Evolutionary conservation across 2,329 filamentous ascomycete species (phyloP), one percentile per base, ranked within the genome.

Genomic region (Chaetomium globosum): DNA sequence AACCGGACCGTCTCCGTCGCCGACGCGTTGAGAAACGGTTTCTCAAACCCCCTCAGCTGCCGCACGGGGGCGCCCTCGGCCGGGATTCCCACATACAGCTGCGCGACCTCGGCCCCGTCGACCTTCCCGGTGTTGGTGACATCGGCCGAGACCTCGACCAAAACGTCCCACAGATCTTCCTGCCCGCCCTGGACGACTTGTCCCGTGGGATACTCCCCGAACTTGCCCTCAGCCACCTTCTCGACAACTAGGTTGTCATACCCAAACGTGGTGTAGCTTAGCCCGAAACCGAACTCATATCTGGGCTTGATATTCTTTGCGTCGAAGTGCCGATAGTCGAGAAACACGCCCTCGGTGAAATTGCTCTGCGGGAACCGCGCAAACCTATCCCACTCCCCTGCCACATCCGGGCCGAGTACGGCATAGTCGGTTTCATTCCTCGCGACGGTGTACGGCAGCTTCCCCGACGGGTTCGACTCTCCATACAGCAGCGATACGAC

Each of bases 21-120:
- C 0, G 80, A 80, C 0, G 80, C 77, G 16, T 79, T 76, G 53
- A 90, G 68, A 19, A 77, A 77, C 0, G 82, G 77, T 78, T 90
- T 90, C 60, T 85, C 84, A 65, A 90, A 90, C 7, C 88, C 87
- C 8, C 88, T 80, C n/a, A 91, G 78, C 73, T 90, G 87, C 49
- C 81, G 78, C 0, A 80, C 75, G 0, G 88, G 88, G 7, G 72
- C 75, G 3, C 72, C 75, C 2, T 66, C 67, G 0, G 67, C 73
- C 2, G 82, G 81, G 23, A 82, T 79, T 2, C 77, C 77, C 16
- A 84, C 70, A 61, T 84, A 85, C 4, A 85, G 73, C 74, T 75
- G 82, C 21, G 78, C 77, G 8, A 82, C 79, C 72, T 84, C 82
- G 19, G 79, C 78, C 5, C 81, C 82, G 7, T 74, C 75, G 0